Conservation (phyloP, 1,139 yeast genomes). For the Spathaspora sp. region DNA sequence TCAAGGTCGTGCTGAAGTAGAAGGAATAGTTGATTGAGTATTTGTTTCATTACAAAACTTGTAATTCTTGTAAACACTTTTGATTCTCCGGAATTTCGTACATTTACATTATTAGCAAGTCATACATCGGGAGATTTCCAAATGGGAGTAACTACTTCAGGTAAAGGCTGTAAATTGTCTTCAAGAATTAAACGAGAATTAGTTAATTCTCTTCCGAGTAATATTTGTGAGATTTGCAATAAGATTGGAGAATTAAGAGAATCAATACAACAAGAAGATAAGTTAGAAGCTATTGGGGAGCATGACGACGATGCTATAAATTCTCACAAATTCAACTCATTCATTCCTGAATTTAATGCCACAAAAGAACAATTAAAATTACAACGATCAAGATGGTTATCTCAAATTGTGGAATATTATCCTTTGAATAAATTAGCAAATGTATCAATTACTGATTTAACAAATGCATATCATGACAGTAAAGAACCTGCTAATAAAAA, state of each 20-base stretch:
- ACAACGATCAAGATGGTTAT: slow-evolving; percentile 78
- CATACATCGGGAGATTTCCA: slow-evolving; percentile 73
- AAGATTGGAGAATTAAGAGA: slow-evolving; percentile 68
- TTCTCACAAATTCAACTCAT: slow-evolving; percentile 54
- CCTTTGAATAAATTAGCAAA: slow-evolving; percentile 67
- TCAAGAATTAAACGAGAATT: slow-evolving; percentile 77
- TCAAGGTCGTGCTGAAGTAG: slow-evolving; percentile 66
- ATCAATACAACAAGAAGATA: slow-evolving; percentile 56
- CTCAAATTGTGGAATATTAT: slow-evolving; percentile 88
- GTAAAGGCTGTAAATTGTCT: slow-evolving; percentile 89
- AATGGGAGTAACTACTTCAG: slow-evolving; percentile 81
- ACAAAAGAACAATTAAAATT: slow-evolving; percentile 50
- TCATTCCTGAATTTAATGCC: slow-evolving; percentile 62
- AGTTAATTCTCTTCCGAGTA: slow-evolving; percentile 60
- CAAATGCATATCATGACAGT: slow-evolving; percentile 32
- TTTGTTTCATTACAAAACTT: slow-evolving; percentile 56
- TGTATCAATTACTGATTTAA: slow-evolving; percentile 57
- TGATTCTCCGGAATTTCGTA: slow-evolving; percentile 69
- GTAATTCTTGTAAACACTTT: slow-evolving; percentile 82
- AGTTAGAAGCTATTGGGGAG: slow-evolving; percentile 44
- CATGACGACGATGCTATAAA: slow-evolving; percentile 73
- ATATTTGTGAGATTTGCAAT: slow-evolving; percentile 67
- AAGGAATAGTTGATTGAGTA: slow-evolving; percentile 67
- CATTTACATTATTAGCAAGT: slow-evolving; percentile 77
- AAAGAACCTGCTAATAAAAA: slow-evolving; percentile 5